These are phyloP conservation scores for Oryza rufipogon DNA, from an alignment of 176 grass and related monocot species.

Conservation along the genomic window DNA sequence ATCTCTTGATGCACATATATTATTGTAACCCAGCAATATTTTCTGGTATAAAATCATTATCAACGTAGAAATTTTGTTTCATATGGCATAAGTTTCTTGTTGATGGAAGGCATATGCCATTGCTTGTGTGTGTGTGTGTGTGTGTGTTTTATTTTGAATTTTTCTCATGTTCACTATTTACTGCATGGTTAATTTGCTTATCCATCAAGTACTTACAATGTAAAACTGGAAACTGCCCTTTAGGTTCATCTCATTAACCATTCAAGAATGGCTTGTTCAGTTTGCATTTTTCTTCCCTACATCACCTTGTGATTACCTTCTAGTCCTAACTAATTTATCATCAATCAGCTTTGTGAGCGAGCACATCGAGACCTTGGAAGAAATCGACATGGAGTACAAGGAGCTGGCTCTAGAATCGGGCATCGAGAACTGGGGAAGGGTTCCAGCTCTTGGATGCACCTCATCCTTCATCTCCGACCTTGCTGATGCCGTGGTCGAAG, in stretches of 20 bases:
- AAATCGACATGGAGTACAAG: conserved; percentile 99
- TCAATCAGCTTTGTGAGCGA: conserved; percentile 87
- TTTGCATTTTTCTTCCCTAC: not conserved
- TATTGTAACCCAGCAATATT: conserved; percentile 22
- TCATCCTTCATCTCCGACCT: conserved; percentile 84
- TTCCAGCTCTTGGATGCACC: conserved; percentile 82
- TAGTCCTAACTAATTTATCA: not conserved
- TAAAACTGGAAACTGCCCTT: not conserved
- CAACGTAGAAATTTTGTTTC: not conserved
- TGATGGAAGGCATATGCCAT: not conserved
- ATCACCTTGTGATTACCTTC: not conserved
- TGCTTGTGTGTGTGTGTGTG: not conserved
- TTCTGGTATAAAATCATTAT: conserved; percentile 8
- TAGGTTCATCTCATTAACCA: not conserved
- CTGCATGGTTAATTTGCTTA: not conserved
- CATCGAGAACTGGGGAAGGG: conserved; percentile 93
- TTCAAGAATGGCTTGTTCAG: not conserved
- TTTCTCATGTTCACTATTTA: not conserved
- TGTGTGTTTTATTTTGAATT: not conserved
- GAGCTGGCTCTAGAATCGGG: conserved; percentile 89
- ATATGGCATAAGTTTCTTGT: not conserved
- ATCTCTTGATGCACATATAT: not conserved
- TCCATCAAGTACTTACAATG: not conserved
- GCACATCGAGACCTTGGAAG: conserved; percentile 97
- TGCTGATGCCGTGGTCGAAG: conserved; percentile 74